Conservation (phyloP, 345 rosid genomes). For the Ceriops decandra region DNA sequence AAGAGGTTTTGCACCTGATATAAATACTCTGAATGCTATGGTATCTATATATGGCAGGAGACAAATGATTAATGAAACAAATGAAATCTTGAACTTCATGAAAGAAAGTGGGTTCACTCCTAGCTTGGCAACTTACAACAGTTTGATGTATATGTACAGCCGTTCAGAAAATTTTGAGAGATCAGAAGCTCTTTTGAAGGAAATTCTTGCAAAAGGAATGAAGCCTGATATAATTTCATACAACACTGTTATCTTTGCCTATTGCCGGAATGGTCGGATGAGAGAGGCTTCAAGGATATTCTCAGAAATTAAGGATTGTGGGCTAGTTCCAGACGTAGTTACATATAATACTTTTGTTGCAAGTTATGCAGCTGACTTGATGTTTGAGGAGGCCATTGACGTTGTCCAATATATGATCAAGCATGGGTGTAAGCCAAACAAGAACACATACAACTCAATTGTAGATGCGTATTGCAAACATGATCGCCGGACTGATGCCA, state of each 20-base stretch:
- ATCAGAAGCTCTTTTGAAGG: slow-evolving; percentile 69
- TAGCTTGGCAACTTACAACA: slow-evolving; percentile 78
- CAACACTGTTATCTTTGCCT: slow-evolving; percentile 82
- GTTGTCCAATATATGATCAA: slow-evolving; percentile 78
- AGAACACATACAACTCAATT: slow-evolving; percentile 74
- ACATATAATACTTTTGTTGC: slow-evolving; percentile 83
- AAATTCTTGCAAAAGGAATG: slow-evolving; percentile 58
- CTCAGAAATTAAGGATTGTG: slow-evolving; percentile 62
- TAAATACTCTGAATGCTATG: slow-evolving; percentile 84
- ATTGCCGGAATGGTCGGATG: slow-evolving; percentile 86
- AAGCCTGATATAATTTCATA: slow-evolving; percentile 88
- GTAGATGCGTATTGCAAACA: slow-evolving; percentile 85
- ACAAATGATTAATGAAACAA: slow-evolving; percentile 65
- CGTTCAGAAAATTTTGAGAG: slow-evolving; percentile 61
- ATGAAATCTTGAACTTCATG: slow-evolving; percentile 76
- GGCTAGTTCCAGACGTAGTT: slow-evolving; percentile 72
- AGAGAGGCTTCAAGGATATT: slow-evolving; percentile 78
- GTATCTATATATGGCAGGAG: slow-evolving; percentile 84
- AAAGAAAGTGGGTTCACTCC: slow-evolving; percentile 71
- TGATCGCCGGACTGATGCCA: slow-evolving; percentile 58
- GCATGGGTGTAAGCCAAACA: slow-evolving; percentile 66
- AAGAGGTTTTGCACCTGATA: slow-evolving; percentile 67
- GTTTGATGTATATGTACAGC: slow-evolving; percentile 86
- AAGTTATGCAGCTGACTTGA: slow-evolving; percentile 82
- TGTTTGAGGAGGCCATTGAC: slow-evolving; percentile 73